Conservation (phyloP, 2,329 filamentous ascomycete genomes). For the Aciculosporium take region DNA sequence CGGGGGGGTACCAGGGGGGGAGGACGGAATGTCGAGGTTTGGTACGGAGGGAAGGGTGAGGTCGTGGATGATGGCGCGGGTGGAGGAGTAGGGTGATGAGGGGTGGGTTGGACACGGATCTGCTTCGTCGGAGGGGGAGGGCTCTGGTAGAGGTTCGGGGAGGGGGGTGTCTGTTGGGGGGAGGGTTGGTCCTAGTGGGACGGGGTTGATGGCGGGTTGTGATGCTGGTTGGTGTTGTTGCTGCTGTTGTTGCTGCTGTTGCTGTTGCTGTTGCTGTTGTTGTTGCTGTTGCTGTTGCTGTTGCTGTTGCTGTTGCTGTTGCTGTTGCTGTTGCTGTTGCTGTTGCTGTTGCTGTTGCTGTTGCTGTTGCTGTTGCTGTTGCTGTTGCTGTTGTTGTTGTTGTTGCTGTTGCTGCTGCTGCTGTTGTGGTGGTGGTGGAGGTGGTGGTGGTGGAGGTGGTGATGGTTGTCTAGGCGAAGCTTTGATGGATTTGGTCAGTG, state of each 20-base stretch:
- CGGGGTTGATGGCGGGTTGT: slow-evolving; percentile 14
- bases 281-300: neutral
- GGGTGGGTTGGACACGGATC: neutral
- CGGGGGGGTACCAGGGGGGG: slow-evolving; percentile 49
- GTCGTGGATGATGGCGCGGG: slow-evolving; percentile 50
- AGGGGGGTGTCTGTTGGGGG: slow-evolving; percentile 16
- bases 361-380: neutral
- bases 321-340: neutral
- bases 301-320: neutral
- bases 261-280: neutral
- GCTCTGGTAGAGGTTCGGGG: slow-evolving; percentile 7
- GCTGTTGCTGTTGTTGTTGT: neutral
- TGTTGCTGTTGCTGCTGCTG: neutral
- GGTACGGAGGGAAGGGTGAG: slow-evolving; percentile 60
- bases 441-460: neutral
- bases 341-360: neutral
- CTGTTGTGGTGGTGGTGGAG: too few species aligned
- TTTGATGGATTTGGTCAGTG: neutral
- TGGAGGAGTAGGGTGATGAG: slow-evolving; percentile 53
- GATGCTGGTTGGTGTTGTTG: neutral
- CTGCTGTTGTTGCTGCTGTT: neutral
- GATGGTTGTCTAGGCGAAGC: too few species aligned
- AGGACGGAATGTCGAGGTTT: slow-evolving; percentile 60
- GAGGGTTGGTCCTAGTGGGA: slow-evolving; percentile 26
- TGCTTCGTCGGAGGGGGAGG: slow-evolving; percentile 14